phyloP scores from a whole-genome alignment of 257 asterid genomes.

The Catharanthus roseus region DNA sequence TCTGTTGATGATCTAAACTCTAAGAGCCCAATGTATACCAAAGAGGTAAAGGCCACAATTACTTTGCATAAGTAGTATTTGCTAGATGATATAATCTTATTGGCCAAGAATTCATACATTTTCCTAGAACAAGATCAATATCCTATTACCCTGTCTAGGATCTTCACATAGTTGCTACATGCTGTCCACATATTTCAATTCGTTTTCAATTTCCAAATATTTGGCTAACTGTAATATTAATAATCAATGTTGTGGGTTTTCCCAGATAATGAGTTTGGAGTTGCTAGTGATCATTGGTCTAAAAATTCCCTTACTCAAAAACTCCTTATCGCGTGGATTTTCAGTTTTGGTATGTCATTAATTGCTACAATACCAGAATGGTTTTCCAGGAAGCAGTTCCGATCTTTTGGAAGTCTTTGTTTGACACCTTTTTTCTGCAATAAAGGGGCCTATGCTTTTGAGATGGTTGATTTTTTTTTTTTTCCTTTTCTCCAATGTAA shows the following conservation, averaged over 20 bases:
- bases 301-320: background rate
- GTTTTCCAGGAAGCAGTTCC: background rate
- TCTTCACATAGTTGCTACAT: background rate
- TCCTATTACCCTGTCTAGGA: background rate
- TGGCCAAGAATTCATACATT: background rate
- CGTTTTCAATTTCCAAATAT: background rate
- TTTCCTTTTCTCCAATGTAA: background rate
- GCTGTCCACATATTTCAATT: background rate
- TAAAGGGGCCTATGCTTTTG: background rate
- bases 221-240: background rate
- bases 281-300: background rate
- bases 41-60: background rate
- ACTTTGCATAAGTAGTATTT: background rate
- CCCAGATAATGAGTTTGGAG: background rate
- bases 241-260: background rate
- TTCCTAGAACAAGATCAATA: background rate
- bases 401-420: background rate
- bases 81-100: background rate
- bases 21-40: background rate
- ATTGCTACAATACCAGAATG: no score
- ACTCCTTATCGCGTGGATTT: background rate
- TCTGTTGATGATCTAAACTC: background rate
- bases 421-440: background rate
- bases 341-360: background rate
- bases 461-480: background rate